phyloP scores from a whole-genome alignment of 176 grass and related monocot genomes.

The Zea mays region Zm-B73-REFERENCE-NAM-5.0 NC_050097.1:10279501-10280000 shows the following conservation, averaged over 20 bases:
- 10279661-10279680: too few species aligned
- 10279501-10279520: too few species aligned
- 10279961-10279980: too few species aligned
- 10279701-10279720: slow-evolving; percentile 39
- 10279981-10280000: neutral
- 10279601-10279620: neutral
- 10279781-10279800: slow-evolving; percentile 76
- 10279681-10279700: neutral
- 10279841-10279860: slow-evolving; percentile 64
- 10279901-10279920: slow-evolving; percentile 38
- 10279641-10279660: too few species aligned
- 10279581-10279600: neutral
- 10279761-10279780: slow-evolving; percentile 79
- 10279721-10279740: slow-evolving; percentile 64
- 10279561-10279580: neutral
- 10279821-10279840: slow-evolving; percentile 33
- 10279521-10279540: too few species aligned
- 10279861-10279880: slow-evolving; percentile 48
- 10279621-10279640: slow-evolving; percentile 8
- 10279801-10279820: slow-evolving; percentile 52
- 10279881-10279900: slow-evolving; percentile 69
- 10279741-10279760: slow-evolving; percentile 45
- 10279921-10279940: neutral
- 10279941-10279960: slow-evolving; percentile 26
- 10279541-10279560: too few species aligned